phyloP scores from a whole-genome alignment of 108 stramenopile species.

The Fragilariopsis cylindrus region DNA sequence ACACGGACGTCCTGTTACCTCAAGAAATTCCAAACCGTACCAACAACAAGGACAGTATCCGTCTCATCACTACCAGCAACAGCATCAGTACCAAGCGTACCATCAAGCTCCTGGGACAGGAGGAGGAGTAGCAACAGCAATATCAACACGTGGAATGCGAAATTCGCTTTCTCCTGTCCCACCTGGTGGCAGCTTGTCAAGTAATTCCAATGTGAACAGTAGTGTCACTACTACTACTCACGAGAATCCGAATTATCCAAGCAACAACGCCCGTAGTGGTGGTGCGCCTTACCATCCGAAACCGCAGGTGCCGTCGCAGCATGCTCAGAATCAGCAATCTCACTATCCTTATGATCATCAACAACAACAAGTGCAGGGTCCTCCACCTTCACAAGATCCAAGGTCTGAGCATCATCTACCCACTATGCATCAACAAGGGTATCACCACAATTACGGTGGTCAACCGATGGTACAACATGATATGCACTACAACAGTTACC shows the following conservation, averaged over 20 bases:
- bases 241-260: not conserved
- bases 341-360: not conserved
- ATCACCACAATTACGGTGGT: constrained; percentile 10
- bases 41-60: not conserved
- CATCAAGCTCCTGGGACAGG: constrained; percentile 1
- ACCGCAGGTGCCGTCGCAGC: not conserved
- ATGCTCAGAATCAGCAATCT: not conserved
- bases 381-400: not conserved
- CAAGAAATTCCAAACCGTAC: not conserved
- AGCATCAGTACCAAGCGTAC: constrained; percentile 12
- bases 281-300: not conserved
- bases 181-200: no score
- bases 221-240: not conserved
- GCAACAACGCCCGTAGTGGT: not conserved
- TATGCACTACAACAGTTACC: constrained; percentile 14
- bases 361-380: constrained; percentile 2
- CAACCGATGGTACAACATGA: constrained; percentile 9
- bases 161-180: no score
- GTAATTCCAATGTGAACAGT: not conserved
- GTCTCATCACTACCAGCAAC: constrained; percentile 15
- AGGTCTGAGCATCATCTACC: not conserved
- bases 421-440: not conserved
- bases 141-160: not conserved
- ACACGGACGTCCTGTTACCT: not conserved
- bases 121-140: not conserved